Base-by-base conservation (phyloP, 192 early-diverging fungal genomes). In the Allomyces macrogynus region DNA sequence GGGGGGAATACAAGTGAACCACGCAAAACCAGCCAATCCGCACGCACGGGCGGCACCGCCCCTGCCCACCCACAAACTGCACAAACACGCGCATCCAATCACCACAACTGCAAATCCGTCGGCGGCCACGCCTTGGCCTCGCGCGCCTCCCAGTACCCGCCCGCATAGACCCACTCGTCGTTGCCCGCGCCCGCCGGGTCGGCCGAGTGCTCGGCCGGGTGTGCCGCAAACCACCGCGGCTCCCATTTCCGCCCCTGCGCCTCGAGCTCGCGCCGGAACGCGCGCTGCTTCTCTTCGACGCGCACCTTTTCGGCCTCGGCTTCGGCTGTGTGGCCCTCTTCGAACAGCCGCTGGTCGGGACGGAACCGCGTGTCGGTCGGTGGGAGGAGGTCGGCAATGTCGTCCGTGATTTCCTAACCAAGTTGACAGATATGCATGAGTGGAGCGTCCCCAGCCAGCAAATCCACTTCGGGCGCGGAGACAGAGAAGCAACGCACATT, bases 301-400 rank as follows among this genome's bases (percentile, higher is more conserved):
- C 88, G 74, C 64, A 76, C 74, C 73, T 97, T 97, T 64, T 91
- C 86, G 16, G 63, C 66, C 73, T 97, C 92, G 5, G 94, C 92
- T 57, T 85, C 85, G 26, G 87, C 86, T 0, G 86, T 75, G 3
- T 72, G 69, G 16, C 94, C 94, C 69, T 85, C 72, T 74, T 96
- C 93, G 74, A 90, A 94, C 64, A 91, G 72, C 23, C 86, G 74
- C 78, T 98, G 95, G 74, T 98, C 95, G 32, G 91, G 85, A n/a
- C 95, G 81, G 72, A 86, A 87, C 10, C 95, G 77, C 20, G 95
- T 95, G 72, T 98, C 95, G 9, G 95, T 98, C 63, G 70, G 82
- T 20, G 95, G 93, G 60, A 96, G 68, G 27, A 77, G 64, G 5
- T 65, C 72, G 27, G 73, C 67, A 61, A 88, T 71, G 22, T 84